These are phyloP conservation scores for Boletus patriciae DNA, from an alignment of 768 basidiomycete genomes.

Conservation along the genomic window DNA sequence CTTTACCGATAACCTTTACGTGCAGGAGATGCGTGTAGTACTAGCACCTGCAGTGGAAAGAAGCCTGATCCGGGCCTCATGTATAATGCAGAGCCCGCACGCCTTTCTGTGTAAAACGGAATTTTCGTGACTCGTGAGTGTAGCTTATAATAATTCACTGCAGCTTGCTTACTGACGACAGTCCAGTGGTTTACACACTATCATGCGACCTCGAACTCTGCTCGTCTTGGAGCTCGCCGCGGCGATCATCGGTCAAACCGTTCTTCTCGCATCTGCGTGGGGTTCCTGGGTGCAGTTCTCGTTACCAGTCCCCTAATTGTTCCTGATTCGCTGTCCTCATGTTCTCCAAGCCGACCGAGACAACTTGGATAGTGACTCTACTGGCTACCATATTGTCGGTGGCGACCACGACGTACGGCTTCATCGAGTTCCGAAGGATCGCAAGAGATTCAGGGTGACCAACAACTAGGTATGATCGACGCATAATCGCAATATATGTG, in stretches of 20 bases:
- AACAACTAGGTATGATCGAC: background rate
- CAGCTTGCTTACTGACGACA: background rate
- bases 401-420: background rate
- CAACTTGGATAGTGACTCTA: background rate
- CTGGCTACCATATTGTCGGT: background rate
- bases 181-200: too few relatives aligned
- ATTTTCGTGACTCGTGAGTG: background rate
- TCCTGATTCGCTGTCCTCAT: background rate
- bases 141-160: background rate
- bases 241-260: background rate
- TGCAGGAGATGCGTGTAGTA: too few relatives aligned
- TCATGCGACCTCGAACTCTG: background rate
- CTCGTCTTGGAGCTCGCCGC: background rate
- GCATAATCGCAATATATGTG: background rate
- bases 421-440: background rate
- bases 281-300: background rate
- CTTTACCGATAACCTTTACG: too few relatives aligned
- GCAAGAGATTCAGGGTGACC: constrained; percentile 7
- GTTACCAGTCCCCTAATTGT: background rate
- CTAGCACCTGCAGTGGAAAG: too few relatives aligned
- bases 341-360: background rate
- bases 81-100: too few relatives aligned
- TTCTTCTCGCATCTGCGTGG: constrained; percentile 1
- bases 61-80: too few relatives aligned
- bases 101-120: too few relatives aligned